These are phyloP conservation scores for Lactifluus piperatus DNA, from an alignment of 768 basidiomycete species.

Conservation along the genomic window DNA sequence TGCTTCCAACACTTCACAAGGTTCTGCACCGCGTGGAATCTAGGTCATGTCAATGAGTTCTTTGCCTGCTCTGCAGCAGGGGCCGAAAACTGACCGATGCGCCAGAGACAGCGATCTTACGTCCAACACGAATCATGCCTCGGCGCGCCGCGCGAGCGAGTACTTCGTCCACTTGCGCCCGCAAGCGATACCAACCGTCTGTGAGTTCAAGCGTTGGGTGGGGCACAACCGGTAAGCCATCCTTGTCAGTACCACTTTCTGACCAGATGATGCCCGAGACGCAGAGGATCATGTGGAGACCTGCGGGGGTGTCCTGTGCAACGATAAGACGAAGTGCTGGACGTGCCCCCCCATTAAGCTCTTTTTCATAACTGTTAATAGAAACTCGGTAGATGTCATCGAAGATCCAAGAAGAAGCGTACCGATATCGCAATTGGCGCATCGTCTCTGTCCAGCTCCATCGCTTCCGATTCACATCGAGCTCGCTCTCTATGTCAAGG, in stretches of 20 bases:
- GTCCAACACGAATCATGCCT: slow-evolving; percentile 62
- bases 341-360: slow-evolving; percentile 51
- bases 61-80: slow-evolving; percentile 40
- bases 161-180: slow-evolving; percentile 65
- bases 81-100: slow-evolving; percentile 46
- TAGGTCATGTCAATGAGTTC: slow-evolving; percentile 33
- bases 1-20: slow-evolving; percentile 75
- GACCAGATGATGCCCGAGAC: slow-evolving; percentile 65
- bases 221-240: slow-evolving; percentile 30
- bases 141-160: slow-evolving; percentile 60
- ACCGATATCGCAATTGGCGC: slow-evolving; percentile 83
- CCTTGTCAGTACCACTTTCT: slow-evolving; percentile 30
- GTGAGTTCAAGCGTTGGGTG: slow-evolving; percentile 78
- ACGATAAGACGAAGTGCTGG: slow-evolving; percentile 76
- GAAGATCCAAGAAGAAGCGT: slow-evolving; percentile 15
- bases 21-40: slow-evolving; percentile 43
- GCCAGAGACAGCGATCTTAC: slow-evolving; percentile 75
- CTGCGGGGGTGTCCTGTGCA: slow-evolving; percentile 73
- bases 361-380: slow-evolving; percentile 37
- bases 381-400: background rate
- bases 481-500: slow-evolving; percentile 57
- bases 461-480: slow-evolving; percentile 35
- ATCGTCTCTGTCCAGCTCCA: slow-evolving; percentile 86
- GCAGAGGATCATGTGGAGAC: slow-evolving; percentile 77
- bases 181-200: slow-evolving; percentile 93